Evolutionary conservation across 2,329 filamentous ascomycete genomes (phyloP), one percentile per base, ranked within the genome.

Genomic region (Aspergillus sp.): DNA sequence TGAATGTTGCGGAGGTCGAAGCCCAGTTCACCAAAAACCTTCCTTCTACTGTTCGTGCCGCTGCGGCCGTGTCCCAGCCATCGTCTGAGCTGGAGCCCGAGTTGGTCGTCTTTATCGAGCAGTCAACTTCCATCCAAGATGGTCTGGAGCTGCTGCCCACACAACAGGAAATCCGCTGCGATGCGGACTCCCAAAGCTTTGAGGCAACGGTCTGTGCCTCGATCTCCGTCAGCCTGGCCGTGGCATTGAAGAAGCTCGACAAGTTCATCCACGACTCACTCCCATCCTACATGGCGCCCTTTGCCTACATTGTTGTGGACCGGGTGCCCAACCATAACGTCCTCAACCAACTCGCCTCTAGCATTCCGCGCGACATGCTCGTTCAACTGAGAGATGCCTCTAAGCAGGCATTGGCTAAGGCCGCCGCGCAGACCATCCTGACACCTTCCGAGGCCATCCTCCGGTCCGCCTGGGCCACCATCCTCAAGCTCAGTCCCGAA

Each of bases 281-380:
- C 28, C 76, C 80, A n/a, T 76, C 79, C 2, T 79, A 79, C 62
- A 77, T 81, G 75, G 65, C 76, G 4, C 80, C 81, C 1, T 78
- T 72, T 41, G 69, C 73, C 0, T 83, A 81, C 57, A 63, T 82
- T 7, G 67, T 78, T 8, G 63, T 82, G 25, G 73, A 79, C 28
- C 70, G 70, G 28, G 47, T 82, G 15, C 77, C 78, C 0, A 74
- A 79, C 55, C 78, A 71, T 48, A 62, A 48, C 19, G 17, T 67
- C 3, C 69, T 78, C 13, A 73, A 68, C 48, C 63, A 69, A 45
- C 59, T 76, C 3, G 75, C 71, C 5, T 71, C 72, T 0, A 67
- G 45, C 9, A 67, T 73, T n/a, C 63, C 70, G n/a, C 39, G n/a
- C 1, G 23, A 50, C 4, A 23, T 65, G 2, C 58, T 71, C 1